These are phyloP conservation scores for Cupressus sempervirens DNA, from an alignment of 75 land plant species.

Conservation along the genomic window DNA sequence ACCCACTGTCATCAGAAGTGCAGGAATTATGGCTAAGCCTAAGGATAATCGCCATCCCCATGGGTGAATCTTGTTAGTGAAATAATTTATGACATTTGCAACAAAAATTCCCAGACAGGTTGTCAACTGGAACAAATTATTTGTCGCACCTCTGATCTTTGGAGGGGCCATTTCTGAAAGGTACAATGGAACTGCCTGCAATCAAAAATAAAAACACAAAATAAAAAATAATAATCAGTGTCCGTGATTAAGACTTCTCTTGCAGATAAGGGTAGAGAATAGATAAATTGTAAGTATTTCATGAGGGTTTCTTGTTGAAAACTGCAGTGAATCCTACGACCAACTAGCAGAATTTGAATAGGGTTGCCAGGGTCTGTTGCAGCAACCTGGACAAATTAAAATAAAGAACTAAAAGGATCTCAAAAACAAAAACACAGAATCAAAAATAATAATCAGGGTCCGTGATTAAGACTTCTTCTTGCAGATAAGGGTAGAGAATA, in stretches of 20 bases:
- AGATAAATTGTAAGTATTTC: not conserved
- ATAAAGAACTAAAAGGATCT: too few species aligned
- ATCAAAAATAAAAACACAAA: too few species aligned
- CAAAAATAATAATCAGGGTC: too few species aligned
- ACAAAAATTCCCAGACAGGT: conserved; percentile 60
- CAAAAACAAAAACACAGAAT: too few species aligned
- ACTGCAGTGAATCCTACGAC: not conserved
- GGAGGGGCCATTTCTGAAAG: conserved; percentile 81
- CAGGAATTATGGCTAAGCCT: conserved; percentile 64
- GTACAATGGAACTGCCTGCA: conserved; percentile 76
- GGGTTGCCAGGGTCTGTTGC: not conserved
- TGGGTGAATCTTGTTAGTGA: conserved; percentile 58
- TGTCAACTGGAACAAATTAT: conserved; percentile 68
- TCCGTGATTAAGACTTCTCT: not conserved
- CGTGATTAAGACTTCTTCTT: not conserved
- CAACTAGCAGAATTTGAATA: not conserved
- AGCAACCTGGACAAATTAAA: not conserved
- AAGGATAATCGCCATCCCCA: conserved; percentile 87
- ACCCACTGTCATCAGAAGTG: conserved; percentile 56
- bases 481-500: not conserved
- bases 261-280: not conserved
- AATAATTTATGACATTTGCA: conserved; percentile 64
- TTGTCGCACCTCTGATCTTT: conserved; percentile 62
- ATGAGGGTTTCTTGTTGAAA: not conserved
- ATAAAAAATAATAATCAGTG: too few species aligned